Conservation (phyloP, 1,139 yeast species). For the Blastobotrys elegans region DNA sequence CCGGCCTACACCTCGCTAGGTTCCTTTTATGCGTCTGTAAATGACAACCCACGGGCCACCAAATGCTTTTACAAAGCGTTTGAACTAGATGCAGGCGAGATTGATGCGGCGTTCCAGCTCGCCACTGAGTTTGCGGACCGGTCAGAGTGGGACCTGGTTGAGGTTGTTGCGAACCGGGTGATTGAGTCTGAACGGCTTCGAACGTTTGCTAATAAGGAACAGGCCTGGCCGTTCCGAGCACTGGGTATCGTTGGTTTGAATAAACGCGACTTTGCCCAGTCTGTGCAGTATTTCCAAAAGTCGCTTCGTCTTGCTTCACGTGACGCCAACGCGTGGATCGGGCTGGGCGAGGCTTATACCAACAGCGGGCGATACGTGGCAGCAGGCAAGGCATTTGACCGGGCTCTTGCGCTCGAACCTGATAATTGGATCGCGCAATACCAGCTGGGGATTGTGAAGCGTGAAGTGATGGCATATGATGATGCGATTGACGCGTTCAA, state of each 20-base stretch:
- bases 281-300: conserved; percentile 84
- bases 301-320: conserved; percentile 64
- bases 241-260: conserved; percentile 77
- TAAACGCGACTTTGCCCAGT: conserved; percentile 65
- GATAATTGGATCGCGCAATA: conserved; percentile 58
- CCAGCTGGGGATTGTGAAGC: conserved; percentile 59
- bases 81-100: conserved; percentile 75
- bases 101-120: conserved; percentile 66
- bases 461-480: conserved; percentile 48
- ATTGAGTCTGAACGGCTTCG: conserved; percentile 58
- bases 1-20: conserved; percentile 83
- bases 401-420: conserved; percentile 52
- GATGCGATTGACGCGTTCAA: conserved; percentile 42
- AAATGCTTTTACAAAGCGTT: conserved; percentile 89
- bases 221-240: conserved; percentile 82
- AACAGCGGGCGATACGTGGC: conserved; percentile 85
- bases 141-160: conserved; percentile 83
- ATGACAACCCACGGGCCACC: conserved; percentile 65
- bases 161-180: conserved; percentile 54
- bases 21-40: conserved; percentile 52
- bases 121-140: conserved; percentile 61
- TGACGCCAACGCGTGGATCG: conserved; percentile 84
- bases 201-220: conserved; percentile 26
- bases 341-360: conserved; percentile 87
- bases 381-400: conserved; percentile 72